Evolutionary conservation across 805 yeast species (phyloP).

Genomic region (Saccharomyces kudriavzevii): DNA sequence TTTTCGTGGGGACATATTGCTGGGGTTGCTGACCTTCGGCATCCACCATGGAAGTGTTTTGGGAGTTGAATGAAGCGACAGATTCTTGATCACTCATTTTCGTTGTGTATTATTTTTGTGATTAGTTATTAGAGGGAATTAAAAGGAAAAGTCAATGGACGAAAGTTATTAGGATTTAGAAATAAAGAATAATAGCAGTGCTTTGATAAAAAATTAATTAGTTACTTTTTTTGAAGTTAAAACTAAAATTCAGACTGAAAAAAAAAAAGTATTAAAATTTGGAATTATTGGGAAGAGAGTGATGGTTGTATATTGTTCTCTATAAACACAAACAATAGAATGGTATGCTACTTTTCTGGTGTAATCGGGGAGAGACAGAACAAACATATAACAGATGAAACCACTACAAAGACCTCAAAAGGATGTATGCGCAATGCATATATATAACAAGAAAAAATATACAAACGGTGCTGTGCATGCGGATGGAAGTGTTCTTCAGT

Average conservation of each 20-base stretch:
- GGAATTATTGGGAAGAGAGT: not conserved
- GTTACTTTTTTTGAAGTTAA: not conserved
- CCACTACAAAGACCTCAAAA: not conserved
- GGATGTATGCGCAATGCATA: not conserved
- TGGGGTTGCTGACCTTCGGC: conserved; percentile 18
- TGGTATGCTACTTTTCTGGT: not conserved
- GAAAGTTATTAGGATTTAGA: not conserved
- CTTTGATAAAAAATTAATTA: not conserved
- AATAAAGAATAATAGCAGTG: not conserved
- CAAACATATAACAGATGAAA: not conserved
- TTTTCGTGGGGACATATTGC: conserved; percentile 16
- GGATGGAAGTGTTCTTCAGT: not conserved
- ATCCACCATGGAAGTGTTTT: conserved; percentile 16
- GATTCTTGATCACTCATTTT: conserved; percentile 11
- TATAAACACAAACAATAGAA: not conserved
- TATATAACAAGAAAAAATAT: not conserved
- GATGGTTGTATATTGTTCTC: not conserved
- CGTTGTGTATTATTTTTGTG: not conserved
- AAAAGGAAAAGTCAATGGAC: not conserved
- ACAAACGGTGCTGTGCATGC: not conserved
- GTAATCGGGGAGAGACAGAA: not conserved
- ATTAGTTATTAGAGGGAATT: not conserved
- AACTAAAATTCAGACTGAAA: not conserved
- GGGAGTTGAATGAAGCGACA: conserved; percentile 8
- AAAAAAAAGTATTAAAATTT: not conserved